These are phyloP conservation scores for Ophiostoma tasmaniense DNA, from an alignment of 2,329 filamentous ascomycete species.

Conservation along the genomic window DNA sequence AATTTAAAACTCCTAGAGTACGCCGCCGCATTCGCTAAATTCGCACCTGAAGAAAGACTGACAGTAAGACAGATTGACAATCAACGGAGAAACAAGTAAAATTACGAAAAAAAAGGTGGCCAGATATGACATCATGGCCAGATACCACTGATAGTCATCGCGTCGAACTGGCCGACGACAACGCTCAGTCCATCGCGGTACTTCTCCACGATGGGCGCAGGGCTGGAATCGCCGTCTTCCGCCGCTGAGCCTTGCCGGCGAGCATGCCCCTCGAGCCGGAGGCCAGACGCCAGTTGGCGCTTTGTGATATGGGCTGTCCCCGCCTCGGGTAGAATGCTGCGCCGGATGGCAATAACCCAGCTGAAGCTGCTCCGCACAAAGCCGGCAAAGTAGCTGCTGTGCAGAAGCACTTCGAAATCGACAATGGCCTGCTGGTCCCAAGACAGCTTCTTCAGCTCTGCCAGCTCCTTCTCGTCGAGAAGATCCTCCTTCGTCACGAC, in stretches of 20 bases:
- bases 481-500: slow-evolving; percentile 31
- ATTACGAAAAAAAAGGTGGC: background rate
- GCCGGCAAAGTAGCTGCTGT: slow-evolving; percentile 16
- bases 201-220: slow-evolving; percentile 13
- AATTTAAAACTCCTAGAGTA: background rate
- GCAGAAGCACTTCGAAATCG: slow-evolving; percentile 17
- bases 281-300: background rate
- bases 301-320: slow-evolving; percentile 6
- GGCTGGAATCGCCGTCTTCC: background rate
- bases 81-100: background rate
- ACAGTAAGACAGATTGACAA: background rate
- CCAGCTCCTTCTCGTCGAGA: slow-evolving; percentile 26
- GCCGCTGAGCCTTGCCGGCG: background rate
- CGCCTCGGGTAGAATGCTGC: slow-evolving; percentile 15
- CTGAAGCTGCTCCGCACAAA: slow-evolving; percentile 18
- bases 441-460: slow-evolving; percentile 26
- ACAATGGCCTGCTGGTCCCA: slow-evolving; percentile 24
- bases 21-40: background rate
- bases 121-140: slow-evolving; percentile 13
- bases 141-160: slow-evolving; percentile 16
- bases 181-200: slow-evolving; percentile 17
- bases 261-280: background rate
- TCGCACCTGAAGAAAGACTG: background rate
- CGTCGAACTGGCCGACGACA: slow-evolving; percentile 16
- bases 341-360: slow-evolving; percentile 15